Percentiles rank a stretch among this genome's conserved stretches.
These are phyloP conservation scores for Lasiosphaeriaceae sp. DNA, from an alignment of 495 filamentous ascomycete species.

Conservation along the genomic window DNA sequence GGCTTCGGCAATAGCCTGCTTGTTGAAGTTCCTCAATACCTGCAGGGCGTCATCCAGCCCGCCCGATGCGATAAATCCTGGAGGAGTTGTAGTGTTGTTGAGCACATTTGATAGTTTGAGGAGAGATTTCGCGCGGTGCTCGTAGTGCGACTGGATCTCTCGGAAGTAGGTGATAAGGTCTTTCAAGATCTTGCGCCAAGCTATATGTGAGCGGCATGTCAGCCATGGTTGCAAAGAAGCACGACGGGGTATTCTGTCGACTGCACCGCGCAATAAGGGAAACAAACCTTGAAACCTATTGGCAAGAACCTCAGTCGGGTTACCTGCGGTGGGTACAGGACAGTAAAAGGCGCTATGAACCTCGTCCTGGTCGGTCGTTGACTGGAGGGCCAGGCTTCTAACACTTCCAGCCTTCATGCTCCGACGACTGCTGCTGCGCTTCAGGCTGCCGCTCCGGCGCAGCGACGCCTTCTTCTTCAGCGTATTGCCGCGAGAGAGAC, in stretches of 20 bases:
- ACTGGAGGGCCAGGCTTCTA: slow-evolving; percentile 64
- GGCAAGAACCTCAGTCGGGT: slow-evolving; percentile 84
- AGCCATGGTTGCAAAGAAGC: neutral
- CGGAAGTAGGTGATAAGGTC: slow-evolving; percentile 92
- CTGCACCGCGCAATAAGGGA: neutral
- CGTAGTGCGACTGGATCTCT: slow-evolving; percentile 88
- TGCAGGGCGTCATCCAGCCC: slow-evolving; percentile 83
- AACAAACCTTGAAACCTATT: slow-evolving; percentile 83
- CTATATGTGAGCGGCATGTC: slow-evolving; percentile 39
- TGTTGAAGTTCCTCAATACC: slow-evolving; percentile 78
- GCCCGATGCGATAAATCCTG: slow-evolving; percentile 68
- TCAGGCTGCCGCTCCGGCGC: slow-evolving; percentile 67
- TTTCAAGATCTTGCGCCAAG: slow-evolving; percentile 93
- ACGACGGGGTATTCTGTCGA: neutral
- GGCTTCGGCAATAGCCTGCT: slow-evolving; percentile 72
- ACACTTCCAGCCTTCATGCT: slow-evolving; percentile 79
- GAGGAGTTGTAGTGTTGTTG: slow-evolving; percentile 70
- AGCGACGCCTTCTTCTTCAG: slow-evolving; percentile 83
- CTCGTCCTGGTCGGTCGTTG: slow-evolving; percentile 60
- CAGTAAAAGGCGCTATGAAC: slow-evolving; percentile 80
- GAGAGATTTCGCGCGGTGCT: slow-evolving; percentile 76
- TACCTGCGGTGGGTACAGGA: slow-evolving; percentile 82
- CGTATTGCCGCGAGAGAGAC: slow-evolving; percentile 68
- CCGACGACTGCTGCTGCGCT: slow-evolving; percentile 71
- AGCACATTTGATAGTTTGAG: slow-evolving; percentile 78